Percentiles rank a stretch among this genome's conserved stretches.
These are phyloP conservation scores for Dalechampia spathulata DNA, from an alignment of 441 rosid genomes.

Conservation along the genomic window DNA sequence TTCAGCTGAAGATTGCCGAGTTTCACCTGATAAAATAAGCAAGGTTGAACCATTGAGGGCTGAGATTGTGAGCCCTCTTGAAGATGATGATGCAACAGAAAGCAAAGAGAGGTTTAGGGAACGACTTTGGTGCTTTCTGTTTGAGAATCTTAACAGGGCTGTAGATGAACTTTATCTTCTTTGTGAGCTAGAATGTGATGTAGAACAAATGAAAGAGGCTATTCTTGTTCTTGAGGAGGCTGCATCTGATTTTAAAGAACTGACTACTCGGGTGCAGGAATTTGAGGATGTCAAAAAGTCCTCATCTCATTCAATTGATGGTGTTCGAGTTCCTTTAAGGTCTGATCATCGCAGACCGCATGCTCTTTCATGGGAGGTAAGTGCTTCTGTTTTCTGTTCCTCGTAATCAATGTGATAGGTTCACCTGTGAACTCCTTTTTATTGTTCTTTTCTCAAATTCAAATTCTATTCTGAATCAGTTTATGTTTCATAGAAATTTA, in stretches of 20 bases:
- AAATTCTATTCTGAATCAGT: too few species aligned
- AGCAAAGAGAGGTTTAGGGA: slow-evolving; percentile 80
- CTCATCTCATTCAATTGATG: slow-evolving; percentile 38
- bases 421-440: not conserved
- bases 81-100: slow-evolving; percentile 47
- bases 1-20: slow-evolving; percentile 18
- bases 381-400: slow-evolving; percentile 10
- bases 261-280: slow-evolving; percentile 51
- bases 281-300: slow-evolving; percentile 56
- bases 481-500: too few species aligned
- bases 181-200: slow-evolving; percentile 71
- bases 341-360: slow-evolving; percentile 75
- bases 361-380: slow-evolving; percentile 89
- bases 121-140: slow-evolving; percentile 77
- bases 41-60: slow-evolving; percentile 20
- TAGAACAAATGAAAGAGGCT: slow-evolving; percentile 77
- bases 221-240: slow-evolving; percentile 79
- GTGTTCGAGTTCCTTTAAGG: slow-evolving; percentile 38
- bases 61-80: slow-evolving; percentile 26
- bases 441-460: not conserved
- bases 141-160: slow-evolving; percentile 82
- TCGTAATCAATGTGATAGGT: slow-evolving; percentile 1
- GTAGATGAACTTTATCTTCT: slow-evolving; percentile 83
- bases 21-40: slow-evolving; percentile 16
- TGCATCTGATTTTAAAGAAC: slow-evolving; percentile 63